These are phyloP conservation scores for Barnettozyma populi DNA, from an alignment of 805 yeast species.

Conservation along the genomic window DNA sequence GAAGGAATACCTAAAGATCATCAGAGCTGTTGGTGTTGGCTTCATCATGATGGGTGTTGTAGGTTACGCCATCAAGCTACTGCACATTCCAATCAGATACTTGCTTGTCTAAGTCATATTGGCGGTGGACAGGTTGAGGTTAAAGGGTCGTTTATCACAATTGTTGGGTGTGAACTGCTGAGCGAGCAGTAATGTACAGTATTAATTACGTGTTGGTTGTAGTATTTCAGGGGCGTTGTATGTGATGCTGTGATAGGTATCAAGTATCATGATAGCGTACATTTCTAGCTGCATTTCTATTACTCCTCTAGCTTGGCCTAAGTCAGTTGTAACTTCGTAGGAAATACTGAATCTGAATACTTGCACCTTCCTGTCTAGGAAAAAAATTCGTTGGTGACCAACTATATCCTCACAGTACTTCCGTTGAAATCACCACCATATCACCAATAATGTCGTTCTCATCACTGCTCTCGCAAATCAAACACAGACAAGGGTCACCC, in stretches of 20 bases:
- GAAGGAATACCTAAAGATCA: slow-evolving; percentile 81
- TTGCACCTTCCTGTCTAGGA: too few relatives aligned
- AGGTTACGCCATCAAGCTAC: slow-evolving; percentile 89
- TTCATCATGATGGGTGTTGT: slow-evolving; percentile 97
- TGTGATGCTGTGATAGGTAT: too few relatives aligned
- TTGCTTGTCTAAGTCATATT: slow-evolving; percentile 64
- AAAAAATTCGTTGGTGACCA: too few relatives aligned
- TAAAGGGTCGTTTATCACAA: background rate
- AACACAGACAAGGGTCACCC: slow-evolving; percentile 12
- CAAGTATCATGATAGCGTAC: background rate
- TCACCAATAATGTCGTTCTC: slow-evolving; percentile 16
- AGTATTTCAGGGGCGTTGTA: background rate
- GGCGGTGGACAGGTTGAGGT: background rate
- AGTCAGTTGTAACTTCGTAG: too few relatives aligned
- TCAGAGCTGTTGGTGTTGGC: slow-evolving; percentile 95
- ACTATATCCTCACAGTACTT: too few relatives aligned
- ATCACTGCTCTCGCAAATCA: slow-evolving; percentile 16
- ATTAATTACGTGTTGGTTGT: background rate
- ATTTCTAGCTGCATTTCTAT: too few relatives aligned
- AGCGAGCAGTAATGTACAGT: slow-evolving; percentile 5
- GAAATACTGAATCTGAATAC: too few relatives aligned
- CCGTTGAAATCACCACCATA: background rate
- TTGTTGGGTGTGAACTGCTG: background rate
- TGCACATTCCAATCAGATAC: slow-evolving; percentile 95
- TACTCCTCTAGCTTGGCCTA: too few relatives aligned